Conservation (phyloP, 768 basidiomycete species). For the Lactarius sanguifluus region DNA sequence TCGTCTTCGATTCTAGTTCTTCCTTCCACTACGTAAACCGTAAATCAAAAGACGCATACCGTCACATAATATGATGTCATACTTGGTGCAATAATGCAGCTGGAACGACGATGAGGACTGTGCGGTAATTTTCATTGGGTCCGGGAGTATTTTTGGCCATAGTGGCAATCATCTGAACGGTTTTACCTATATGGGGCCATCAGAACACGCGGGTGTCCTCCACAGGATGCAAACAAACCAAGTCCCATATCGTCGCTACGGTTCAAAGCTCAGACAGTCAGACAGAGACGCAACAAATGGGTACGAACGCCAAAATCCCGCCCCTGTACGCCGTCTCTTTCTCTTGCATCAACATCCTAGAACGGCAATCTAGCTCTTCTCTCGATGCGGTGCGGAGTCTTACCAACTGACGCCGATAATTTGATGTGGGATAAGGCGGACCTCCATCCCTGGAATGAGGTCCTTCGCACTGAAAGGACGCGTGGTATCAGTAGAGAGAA, state of each 20-base stretch:
- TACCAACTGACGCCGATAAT: constrained; percentile 75
- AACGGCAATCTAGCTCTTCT: too few relatives aligned
- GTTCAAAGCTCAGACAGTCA: background rate
- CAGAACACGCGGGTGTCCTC: background rate
- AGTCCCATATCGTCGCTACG: constrained; percentile 67
- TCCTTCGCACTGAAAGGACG: constrained; percentile 46
- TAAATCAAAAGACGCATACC: background rate
- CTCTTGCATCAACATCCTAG: constrained; percentile 70
- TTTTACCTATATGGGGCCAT: constrained; percentile 48
- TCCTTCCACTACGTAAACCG: constrained; percentile 58
- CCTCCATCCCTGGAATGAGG: constrained; percentile 64
- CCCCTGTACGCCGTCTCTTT: constrained; percentile 47
- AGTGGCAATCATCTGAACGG: constrained; percentile 77
- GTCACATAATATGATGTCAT: constrained; percentile 15
- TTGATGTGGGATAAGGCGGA: constrained; percentile 72
- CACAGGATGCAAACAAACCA: constrained; percentile 35
- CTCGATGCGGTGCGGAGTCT: constrained; percentile 18
- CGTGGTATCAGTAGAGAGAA: constrained; percentile 13
- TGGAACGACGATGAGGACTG: constrained; percentile 74
- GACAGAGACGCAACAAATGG: constrained; percentile 1
- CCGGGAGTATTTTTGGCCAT: constrained; percentile 66
- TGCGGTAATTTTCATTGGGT: constrained; percentile 45
- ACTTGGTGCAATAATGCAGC: constrained; percentile 73
- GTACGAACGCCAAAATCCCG: constrained; percentile 59
- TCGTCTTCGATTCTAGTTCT: constrained; percentile 68